Base-by-base conservation (phyloP, 805 yeast genomes). In the Candida nitratophila region DNA sequence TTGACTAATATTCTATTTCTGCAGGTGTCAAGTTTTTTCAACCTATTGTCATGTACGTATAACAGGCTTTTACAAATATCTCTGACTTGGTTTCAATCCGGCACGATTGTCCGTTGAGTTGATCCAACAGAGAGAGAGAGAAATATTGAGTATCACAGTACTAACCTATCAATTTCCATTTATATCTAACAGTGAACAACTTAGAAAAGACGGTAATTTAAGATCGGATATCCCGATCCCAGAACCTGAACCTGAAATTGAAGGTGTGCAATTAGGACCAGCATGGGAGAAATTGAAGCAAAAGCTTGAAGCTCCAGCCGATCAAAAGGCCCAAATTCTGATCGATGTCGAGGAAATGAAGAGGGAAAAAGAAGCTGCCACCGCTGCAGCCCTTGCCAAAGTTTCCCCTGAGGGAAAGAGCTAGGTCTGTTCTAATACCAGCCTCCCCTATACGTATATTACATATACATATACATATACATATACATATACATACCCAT, bases 21-120 rank as follows among this genome's bases (percentile, higher is more conserved):
- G 7, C 24, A 62, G 86, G 86, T 3, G 63, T 77, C 44, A 77
- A 73, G 56, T 85, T 85, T 63, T 85, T 86, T 68, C 81, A 81
- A 52, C 95, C 95, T 2, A 59, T 85, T 16, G 74, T 85, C 3
- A 73, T 84, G 81, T 76, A 68, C 55, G 82, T 74, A n/a, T n/a
- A n/a, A n/a, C n/a, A n/a, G n/a, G n/a, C n/a, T n/a, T n/a, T n/a
- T n/a, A n/a, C n/a, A n/a, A n/a, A n/a, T n/a, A n/a, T n/a, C n/a
- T n/a, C n/a, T n/a, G n/a, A n/a, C n/a, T n/a, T n/a, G n/a, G n/a
- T n/a, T n/a, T n/a, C n/a, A n/a, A n/a, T n/a, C n/a, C n/a, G n/a
- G n/a, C n/a, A n/a, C n/a, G n/a, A n/a, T n/a, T n/a, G n/a, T n/a
- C n/a, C n/a, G n/a, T n/a, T n/a, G n/a, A n/a, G n/a, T n/a, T n/a